Evolutionary conservation across 805 yeast species (phyloP).

Genomic region (Metschnikowia koreensis): DNA sequence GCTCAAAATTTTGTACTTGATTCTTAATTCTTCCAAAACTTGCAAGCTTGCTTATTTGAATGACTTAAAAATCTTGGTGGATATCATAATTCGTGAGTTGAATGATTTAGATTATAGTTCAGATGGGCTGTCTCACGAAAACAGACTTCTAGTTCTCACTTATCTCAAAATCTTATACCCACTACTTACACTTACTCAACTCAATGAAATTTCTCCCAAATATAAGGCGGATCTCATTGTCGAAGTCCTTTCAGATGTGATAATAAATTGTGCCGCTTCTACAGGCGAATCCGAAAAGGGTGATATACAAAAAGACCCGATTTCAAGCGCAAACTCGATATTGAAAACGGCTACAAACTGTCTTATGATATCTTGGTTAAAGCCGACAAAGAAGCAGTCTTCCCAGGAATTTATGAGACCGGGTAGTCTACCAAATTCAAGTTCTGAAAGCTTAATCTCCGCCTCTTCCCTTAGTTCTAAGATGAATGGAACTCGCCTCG

Average conservation of each 20-base stretch:
- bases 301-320: background rate
- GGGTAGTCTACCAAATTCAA: constrained; percentile 8
- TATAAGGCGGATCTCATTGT: constrained; percentile 59
- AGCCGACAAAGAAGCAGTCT: constrained; percentile 6
- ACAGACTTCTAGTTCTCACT: constrained; percentile 44
- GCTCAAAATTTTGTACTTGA: constrained; percentile 70
- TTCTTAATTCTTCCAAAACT: constrained; percentile 66
- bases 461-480: constrained; percentile 7
- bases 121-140: constrained; percentile 52
- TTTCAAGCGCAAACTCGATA: constrained; percentile 15
- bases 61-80: constrained; percentile 80
- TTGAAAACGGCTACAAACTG: constrained; percentile 36
- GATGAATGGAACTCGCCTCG: background rate
- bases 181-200: constrained; percentile 62
- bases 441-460: constrained; percentile 15
- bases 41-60: constrained; percentile 73
- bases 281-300: background rate
- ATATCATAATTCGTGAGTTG: constrained; percentile 78
- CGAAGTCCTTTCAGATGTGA: constrained; percentile 50
- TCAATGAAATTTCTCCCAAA: constrained; percentile 44
- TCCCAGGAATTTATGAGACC: background rate
- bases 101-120: constrained; percentile 56
- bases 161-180: constrained; percentile 76
- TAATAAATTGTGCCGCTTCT: constrained; percentile 23
- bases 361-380: constrained; percentile 34